A percentile compares a stretch with the other conserved stretches of the same genome.
Conservation (phyloP, 2,329 filamentous ascomycete species). For the Hypomyces rosellus region DNA sequence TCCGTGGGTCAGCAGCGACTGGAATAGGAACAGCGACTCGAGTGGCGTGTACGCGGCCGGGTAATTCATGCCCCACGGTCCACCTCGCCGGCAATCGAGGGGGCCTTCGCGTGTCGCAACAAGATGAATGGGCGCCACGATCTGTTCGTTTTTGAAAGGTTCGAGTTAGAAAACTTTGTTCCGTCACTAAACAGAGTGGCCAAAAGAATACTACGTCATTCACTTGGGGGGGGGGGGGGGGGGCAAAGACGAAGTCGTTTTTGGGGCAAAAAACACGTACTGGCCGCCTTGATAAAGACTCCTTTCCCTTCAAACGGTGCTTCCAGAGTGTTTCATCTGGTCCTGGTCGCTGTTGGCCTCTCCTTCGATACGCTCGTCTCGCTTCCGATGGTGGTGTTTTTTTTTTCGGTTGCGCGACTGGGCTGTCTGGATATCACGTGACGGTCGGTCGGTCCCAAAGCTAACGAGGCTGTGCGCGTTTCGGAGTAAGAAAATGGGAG, state of each 20-base stretch:
- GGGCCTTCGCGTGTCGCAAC: constrained; percentile 46
- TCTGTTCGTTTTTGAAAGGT: constrained; percentile 19
- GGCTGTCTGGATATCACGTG: constrained; percentile 26
- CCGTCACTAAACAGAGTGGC: background rate
- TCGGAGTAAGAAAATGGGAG: constrained; percentile 1
- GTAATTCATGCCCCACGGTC: constrained; percentile 50
- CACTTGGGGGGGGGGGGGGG: background rate
- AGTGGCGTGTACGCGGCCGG: constrained; percentile 69
- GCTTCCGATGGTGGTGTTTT: constrained; percentile 16
- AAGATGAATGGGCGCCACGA: constrained; percentile 51
- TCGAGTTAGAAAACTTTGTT: background rate
- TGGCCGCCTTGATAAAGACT: constrained; percentile 24
- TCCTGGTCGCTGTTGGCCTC: constrained; percentile 17
- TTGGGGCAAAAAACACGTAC: constrained; percentile 23
- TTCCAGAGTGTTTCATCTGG: constrained; percentile 24
- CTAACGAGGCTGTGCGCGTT: constrained; percentile 15
- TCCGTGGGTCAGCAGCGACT: constrained; percentile 65
- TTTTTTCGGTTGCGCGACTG: constrained; percentile 20
- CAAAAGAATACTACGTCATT: constrained; percentile 21
- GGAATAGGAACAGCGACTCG: constrained; percentile 81
- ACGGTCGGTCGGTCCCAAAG: constrained; percentile 8
- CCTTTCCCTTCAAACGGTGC: constrained; percentile 20
- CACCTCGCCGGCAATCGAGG: constrained; percentile 52
- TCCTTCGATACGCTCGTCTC: constrained; percentile 16
- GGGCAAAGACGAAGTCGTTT: background rate